phyloP scores from a whole-genome alignment of 2,329 filamentous ascomycete species.

The Verticillium zaregamsianum region DNA sequence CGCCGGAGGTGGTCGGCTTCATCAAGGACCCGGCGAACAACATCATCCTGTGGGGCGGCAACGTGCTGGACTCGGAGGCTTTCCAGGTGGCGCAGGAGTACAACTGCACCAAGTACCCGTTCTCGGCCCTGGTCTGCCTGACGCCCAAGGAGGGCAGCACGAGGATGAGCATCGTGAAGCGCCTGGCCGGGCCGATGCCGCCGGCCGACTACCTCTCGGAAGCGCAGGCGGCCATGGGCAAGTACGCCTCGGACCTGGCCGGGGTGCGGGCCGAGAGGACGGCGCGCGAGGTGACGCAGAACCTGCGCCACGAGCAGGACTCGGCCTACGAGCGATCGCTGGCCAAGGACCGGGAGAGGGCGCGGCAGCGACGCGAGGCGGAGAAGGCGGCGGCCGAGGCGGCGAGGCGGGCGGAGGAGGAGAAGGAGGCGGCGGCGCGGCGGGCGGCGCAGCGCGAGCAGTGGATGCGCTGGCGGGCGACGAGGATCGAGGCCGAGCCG shows the following conservation, averaged over 20 bases:
- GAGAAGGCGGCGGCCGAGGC: conserved; percentile 67
- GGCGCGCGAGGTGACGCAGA: conserved; percentile 77
- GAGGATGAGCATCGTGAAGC: conserved; percentile 85
- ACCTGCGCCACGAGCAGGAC: conserved; percentile 82
- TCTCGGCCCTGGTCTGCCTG: conserved; percentile 79
- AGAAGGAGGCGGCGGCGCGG: conserved; percentile 56
- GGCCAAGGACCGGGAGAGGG: conserved; percentile 81
- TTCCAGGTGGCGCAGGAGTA: conserved; percentile 89
- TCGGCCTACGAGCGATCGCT: conserved; percentile 90
- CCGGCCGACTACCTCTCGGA: conserved; percentile 71
- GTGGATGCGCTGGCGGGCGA: conserved; percentile 79
- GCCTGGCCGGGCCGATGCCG: conserved; percentile 68
- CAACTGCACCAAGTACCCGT: conserved; percentile 88
- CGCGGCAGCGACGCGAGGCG: conserved; percentile 70
- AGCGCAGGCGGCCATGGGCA: conserved; percentile 67
- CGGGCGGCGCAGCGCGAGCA: conserved; percentile 46
- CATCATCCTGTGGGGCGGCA: conserved; percentile 87
- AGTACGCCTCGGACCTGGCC: conserved; percentile 72
- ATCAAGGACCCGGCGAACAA: conserved; percentile 72
- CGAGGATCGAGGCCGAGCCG: conserved; percentile 66
- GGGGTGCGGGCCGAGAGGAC: conserved; percentile 70
- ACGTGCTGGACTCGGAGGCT: conserved; percentile 86
- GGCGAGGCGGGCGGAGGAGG: conserved; percentile 55
- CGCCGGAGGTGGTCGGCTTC: conserved; percentile 68
- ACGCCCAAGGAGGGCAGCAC: conserved; percentile 80